Evolutionary conservation across 2,329 filamentous ascomycete species (phyloP).

Genomic region (Ustilaginoidea virens): DNA sequence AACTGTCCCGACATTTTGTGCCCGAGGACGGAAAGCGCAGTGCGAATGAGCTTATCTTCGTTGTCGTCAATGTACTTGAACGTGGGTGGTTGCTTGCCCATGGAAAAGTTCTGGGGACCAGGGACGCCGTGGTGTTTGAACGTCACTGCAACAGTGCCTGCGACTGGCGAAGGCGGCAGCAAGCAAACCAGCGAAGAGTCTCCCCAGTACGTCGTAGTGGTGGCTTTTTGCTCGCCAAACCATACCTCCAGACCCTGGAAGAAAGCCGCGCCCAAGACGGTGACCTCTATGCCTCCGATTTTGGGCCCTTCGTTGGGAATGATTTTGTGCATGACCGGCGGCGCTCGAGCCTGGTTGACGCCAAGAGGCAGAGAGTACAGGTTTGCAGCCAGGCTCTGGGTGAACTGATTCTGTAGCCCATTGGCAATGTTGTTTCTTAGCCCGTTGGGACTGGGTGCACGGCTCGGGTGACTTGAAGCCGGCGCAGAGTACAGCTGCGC

Average conservation of each 20-base stretch:
- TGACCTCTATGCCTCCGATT: constrained; percentile 75
- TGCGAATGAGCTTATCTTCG: constrained; percentile 51
- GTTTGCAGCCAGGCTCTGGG: constrained; percentile 30
- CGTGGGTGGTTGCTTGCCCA: constrained; percentile 26
- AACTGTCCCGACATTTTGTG: constrained; percentile 49
- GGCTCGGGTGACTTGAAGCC: constrained; percentile 57
- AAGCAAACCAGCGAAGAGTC: constrained; percentile 67
- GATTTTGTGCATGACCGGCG: constrained; percentile 60
- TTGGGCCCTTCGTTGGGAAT: constrained; percentile 72
- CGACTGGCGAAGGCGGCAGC: constrained; percentile 51
- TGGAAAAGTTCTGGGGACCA: constrained; percentile 19
- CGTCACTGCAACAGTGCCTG: constrained; percentile 56
- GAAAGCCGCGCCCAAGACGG: constrained; percentile 67
- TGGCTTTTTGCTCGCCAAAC: constrained; percentile 53
- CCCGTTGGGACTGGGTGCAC: constrained; percentile 56
- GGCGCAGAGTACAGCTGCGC: constrained; percentile 57
- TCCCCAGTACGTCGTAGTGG: constrained; percentile 69
- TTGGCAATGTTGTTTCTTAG: constrained; percentile 30
- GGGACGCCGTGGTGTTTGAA: constrained; percentile 40
- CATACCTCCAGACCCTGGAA: constrained; percentile 64
- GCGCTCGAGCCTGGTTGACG: constrained; percentile 29
- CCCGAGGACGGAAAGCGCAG: constrained; percentile 48
- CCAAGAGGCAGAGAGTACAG: constrained; percentile 35
- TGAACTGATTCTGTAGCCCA: constrained; percentile 26
- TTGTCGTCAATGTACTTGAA: constrained; percentile 67